A percentile compares a stretch with the other conserved stretches of the same genome.
These are phyloP conservation scores for Fonsecaea nubica DNA, from an alignment of 2,329 filamentous ascomycete genomes.

Conservation along the genomic window DNA sequence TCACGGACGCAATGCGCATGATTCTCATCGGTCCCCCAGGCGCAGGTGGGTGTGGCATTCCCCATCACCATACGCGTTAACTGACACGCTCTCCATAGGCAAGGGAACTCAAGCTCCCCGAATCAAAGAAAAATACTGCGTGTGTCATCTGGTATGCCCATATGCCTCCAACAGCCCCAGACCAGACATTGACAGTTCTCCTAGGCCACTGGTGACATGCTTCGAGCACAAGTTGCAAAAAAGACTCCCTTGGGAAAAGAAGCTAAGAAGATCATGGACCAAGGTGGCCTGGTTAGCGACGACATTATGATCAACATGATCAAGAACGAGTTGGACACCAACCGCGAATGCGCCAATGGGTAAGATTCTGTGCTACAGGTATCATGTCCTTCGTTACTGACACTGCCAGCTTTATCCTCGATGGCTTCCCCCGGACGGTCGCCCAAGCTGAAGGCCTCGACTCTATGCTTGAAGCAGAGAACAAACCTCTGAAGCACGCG, in stretches of 20 bases:
- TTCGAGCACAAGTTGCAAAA: constrained; percentile 96
- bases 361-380: constrained; percentile 53
- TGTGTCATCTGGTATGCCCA: constrained; percentile 84
- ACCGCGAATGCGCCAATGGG: constrained; percentile 96
- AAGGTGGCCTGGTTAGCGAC: constrained; percentile 95
- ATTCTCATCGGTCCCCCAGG: constrained; percentile 97
- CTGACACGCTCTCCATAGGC: constrained; percentile 62
- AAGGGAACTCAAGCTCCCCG: constrained; percentile 98
- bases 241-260: constrained; percentile 93
- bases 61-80: constrained; percentile 16
- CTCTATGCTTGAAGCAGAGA: constrained; percentile 79
- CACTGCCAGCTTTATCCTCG: constrained; percentile 84
- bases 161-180: background rate
- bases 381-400: constrained; percentile 17
- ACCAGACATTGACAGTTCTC: constrained; percentile 5
- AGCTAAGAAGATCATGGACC: constrained; percentile 99
- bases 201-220: constrained; percentile 97
- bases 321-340: constrained; percentile 92
- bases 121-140: constrained; percentile 97
- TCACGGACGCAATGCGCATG: constrained; percentile 80
- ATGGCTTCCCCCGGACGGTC: constrained; percentile 97
- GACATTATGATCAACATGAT: constrained; percentile 99
- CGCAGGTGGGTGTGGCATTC: constrained; percentile 72
- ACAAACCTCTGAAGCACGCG: constrained; percentile 89
- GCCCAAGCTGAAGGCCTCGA: constrained; percentile 94